phyloP scores from a whole-genome alignment of 352 stramenopile genomes.

The Stramenopiles sp. region DNA sequence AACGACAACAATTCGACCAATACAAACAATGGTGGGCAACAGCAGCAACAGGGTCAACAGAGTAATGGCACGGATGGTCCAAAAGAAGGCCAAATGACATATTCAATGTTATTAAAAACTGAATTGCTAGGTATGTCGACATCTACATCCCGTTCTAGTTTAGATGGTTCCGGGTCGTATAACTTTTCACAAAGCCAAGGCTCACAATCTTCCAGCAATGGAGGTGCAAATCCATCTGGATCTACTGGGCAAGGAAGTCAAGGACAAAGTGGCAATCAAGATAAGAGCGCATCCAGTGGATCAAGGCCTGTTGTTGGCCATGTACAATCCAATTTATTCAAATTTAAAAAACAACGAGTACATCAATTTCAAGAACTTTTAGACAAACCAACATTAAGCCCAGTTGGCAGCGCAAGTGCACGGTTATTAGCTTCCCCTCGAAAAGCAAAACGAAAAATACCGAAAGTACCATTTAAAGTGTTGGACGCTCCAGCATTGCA shows the following conservation, averaged over 20 bases:
- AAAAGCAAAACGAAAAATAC: constrained; percentile 41
- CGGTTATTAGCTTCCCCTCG: neutral
- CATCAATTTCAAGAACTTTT: constrained; percentile 36
- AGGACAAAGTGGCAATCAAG: neutral
- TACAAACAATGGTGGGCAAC: neutral
- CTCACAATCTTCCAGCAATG: too few relatives aligned
- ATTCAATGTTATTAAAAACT: constrained; percentile 46
- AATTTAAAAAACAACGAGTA: constrained; percentile 40
- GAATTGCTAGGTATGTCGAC: constrained; percentile 42
- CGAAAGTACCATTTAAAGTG: constrained; percentile 86
- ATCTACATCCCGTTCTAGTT: constrained; percentile 8
- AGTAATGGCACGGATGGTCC: neutral
- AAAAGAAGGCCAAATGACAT: constrained; percentile 13
- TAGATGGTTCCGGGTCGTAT: neutral
- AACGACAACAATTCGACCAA: neutral
- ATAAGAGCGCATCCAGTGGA: neutral
- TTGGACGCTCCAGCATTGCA: constrained; percentile 80
- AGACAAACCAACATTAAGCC: constrained; percentile 29
- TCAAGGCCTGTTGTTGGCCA: neutral
- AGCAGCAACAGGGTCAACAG: neutral
- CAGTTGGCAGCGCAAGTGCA: constrained; percentile 24
- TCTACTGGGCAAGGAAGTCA: neutral
- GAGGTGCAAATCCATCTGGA: neutral
- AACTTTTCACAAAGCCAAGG: too few relatives aligned
- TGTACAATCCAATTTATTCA: constrained; percentile 32